Percentiles rank a stretch among this genome's conserved stretches.
Conservation (phyloP, 2,329 filamentous ascomycete genomes). For the Calonectria pseudoreteaudii region DNA sequence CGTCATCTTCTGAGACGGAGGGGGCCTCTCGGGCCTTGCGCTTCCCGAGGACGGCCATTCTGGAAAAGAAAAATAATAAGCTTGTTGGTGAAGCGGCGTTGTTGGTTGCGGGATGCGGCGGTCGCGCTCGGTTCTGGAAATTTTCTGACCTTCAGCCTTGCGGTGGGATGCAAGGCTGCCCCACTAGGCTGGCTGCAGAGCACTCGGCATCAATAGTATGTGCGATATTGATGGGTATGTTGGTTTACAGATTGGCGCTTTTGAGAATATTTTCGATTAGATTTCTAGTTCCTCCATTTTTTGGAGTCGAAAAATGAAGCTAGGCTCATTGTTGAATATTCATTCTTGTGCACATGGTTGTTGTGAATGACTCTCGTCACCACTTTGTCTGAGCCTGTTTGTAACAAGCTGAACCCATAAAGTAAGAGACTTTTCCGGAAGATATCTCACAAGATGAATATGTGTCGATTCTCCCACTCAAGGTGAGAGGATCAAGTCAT, state of each 20-base stretch:
- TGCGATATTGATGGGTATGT: background rate
- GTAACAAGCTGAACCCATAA: background rate
- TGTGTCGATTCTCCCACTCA: too few species aligned
- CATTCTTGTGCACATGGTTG: background rate
- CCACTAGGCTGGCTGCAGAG: slow-evolving; percentile 25
- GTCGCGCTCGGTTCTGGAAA: slow-evolving; percentile 21
- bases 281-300: background rate
- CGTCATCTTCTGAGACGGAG: slow-evolving; percentile 59
- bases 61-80: background rate
- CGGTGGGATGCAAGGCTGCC: slow-evolving; percentile 40
- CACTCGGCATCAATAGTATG: background rate
- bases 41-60: slow-evolving; percentile 63
- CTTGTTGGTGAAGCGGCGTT: background rate
- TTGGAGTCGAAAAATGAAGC: background rate
- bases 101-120: slow-evolving; percentile 16
- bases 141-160: slow-evolving; percentile 42
- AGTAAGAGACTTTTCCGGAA: too few species aligned
- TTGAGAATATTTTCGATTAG: background rate
- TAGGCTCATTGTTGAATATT: background rate
- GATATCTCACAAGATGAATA: too few species aligned
- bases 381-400: too few species aligned
- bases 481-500: too few species aligned
- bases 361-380: too few species aligned
- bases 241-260: background rate
- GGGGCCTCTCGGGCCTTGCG: slow-evolving; percentile 54